Base-by-base conservation (phyloP, 257 asterid genomes). In the Plantago ovata region DNA sequence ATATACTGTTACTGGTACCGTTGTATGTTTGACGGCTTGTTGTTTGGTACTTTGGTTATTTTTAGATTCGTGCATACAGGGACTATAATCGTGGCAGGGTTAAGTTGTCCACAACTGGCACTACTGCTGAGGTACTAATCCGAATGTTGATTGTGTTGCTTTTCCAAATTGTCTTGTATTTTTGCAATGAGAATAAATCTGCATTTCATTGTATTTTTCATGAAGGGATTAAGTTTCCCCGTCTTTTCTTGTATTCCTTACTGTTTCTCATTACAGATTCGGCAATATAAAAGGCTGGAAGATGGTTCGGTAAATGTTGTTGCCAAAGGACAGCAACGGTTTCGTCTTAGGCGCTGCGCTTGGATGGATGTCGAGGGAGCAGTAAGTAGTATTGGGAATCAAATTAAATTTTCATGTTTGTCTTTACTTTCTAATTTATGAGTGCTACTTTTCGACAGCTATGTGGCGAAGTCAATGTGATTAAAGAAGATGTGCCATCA, bases 301-400 rank as follows among this genome's bases (percentile, higher is more conserved):
- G 98, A 93, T 76, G 97, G 98, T 46, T 84, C 98, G 15, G 75
- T 93, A 77, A 93, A 93, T 76, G 77, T 93, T 46, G 81, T 93
- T 63, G 71, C 98, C 39, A 91, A 95, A 61, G 98, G 98, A 46
- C 87, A 86, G 64, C 97, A 93, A 66, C 95, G 98, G 45, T 93
- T 93, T 73, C 95, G 86, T 55, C 78, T 93, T 58, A 84, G 67
- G 77, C 95, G 95, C 38, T 86, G 84, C 49, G 11, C 56, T 20
- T 82, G 88, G 94, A 60, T 84, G 76, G 95, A 84, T 72, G 84
- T 43, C 36, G 95, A 82, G 64, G 95, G 97, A 70, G 76, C 87
- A 12, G 98, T 92, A 76, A 73, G 97, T 79, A 24, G 38, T 20
- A 40, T 64, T 50, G 59, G 58, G 51, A 53, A 66, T 56, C 50